Percentiles rank a stretch among this genome's conserved stretches.
Evolutionary conservation across 192 early-diverging fungal species (phyloP).

Genomic region (Helicostylum pulchrum): DNA sequence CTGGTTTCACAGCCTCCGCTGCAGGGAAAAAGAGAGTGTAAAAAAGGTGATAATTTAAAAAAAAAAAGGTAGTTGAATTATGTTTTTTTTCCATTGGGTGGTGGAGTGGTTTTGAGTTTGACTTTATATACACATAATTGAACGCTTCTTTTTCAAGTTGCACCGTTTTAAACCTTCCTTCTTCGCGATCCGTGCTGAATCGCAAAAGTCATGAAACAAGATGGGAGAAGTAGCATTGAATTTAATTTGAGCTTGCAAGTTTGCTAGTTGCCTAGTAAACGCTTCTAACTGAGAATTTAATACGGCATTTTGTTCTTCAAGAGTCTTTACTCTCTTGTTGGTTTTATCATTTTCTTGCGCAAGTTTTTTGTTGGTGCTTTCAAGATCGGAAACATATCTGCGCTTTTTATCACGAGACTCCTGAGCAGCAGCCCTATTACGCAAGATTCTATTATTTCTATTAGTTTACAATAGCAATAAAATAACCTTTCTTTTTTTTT

Average conservation of each 20-base stretch:
- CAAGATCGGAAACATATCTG: slow-evolving; percentile 58
- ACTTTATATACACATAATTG: slow-evolving; percentile 4
- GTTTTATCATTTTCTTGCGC: slow-evolving; percentile 47
- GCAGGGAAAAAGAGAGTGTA: slow-evolving; percentile 32
- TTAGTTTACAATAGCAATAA: too few relatives aligned
- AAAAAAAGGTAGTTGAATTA: neutral
- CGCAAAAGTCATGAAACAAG: slow-evolving; percentile 48
- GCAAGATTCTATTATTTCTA: slow-evolving; percentile 52
- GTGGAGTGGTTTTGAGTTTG: slow-evolving; percentile 13
- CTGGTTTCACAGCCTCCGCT: slow-evolving; percentile 38
- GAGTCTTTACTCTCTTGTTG: slow-evolving; percentile 45
- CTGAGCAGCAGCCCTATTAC: slow-evolving; percentile 72
- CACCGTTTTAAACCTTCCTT: neutral
- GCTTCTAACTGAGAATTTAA: slow-evolving; percentile 32
- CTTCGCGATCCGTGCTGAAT: slow-evolving; percentile 48
- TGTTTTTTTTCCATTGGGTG: slow-evolving; percentile 35
- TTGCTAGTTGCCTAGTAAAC: slow-evolving; percentile 32
- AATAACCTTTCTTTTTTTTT: too few relatives aligned
- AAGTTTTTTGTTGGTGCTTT: slow-evolving; percentile 48
- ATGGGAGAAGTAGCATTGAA: slow-evolving; percentile 34
- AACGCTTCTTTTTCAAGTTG: neutral
- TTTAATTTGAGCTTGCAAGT: slow-evolving; percentile 40
- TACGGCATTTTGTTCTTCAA: slow-evolving; percentile 48
- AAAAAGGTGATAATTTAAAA: slow-evolving; percentile 3
- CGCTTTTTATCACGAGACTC: slow-evolving; percentile 76